Percentiles rank a stretch among this genome's conserved stretches.
Evolutionary conservation across 2,329 filamentous ascomycete genomes (phyloP).

Genomic region (Nothopassalora personata): DNA sequence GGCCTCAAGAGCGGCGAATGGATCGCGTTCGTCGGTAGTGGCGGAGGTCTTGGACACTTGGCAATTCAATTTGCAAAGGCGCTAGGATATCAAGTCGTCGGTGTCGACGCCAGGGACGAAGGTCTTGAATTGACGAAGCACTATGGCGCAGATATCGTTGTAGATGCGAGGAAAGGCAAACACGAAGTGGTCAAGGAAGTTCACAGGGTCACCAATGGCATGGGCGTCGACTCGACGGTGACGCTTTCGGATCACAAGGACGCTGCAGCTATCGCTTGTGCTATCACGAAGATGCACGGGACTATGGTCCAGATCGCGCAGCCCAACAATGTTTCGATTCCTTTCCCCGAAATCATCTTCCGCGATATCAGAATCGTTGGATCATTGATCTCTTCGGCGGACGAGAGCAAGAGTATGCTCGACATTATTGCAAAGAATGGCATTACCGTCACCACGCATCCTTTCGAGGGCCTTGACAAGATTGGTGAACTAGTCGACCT

Average conservation of each 20-base stretch:
- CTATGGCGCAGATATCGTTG: conserved; percentile 47
- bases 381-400: conserved; percentile 30
- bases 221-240: conserved; percentile 50
- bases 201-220: conserved; percentile 43
- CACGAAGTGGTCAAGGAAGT: conserved; percentile 46
- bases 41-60: conserved; percentile 52
- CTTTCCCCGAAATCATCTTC: conserved; percentile 48
- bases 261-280: conserved; percentile 49
- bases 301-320: conserved; percentile 57
- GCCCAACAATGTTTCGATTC: conserved; percentile 36
- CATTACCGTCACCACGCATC: conserved; percentile 47
- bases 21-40: conserved; percentile 43
- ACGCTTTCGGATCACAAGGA: conserved; percentile 49
- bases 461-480: conserved; percentile 49
- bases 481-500: conserved; percentile 47
- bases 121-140: conserved; percentile 46
- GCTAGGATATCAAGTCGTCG: conserved; percentile 48
- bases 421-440: conserved; percentile 34
- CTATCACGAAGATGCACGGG: conserved; percentile 56
- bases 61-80: conserved; percentile 49
- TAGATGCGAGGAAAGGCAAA: conserved; percentile 49
- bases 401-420: conserved; percentile 33
- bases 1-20: conserved; percentile 38
- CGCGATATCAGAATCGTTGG: conserved; percentile 50
- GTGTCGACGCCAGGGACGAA: conserved; percentile 51